Evolutionary conservation across 768 basidiomycete species (phyloP).

Genomic region (Lentinula sp.): DNA sequence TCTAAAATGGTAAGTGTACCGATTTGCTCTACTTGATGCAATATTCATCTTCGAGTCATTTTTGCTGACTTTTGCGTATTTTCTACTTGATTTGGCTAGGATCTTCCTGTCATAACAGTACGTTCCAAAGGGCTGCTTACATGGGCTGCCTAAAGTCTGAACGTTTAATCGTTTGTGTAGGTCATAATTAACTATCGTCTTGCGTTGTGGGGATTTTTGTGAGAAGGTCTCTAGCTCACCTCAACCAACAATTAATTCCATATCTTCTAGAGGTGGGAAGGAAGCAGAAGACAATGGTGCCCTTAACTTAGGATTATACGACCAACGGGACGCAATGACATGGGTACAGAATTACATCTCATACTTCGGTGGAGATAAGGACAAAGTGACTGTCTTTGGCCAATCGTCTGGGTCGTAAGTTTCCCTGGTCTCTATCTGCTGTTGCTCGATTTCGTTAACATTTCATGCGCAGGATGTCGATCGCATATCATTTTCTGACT

Average conservation of each 20-base stretch:
- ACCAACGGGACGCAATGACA: slow-evolving; percentile 16
- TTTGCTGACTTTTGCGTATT: not conserved
- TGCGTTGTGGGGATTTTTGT: slow-evolving; percentile 29
- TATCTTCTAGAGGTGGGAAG: not conserved
- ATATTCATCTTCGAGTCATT: not conserved
- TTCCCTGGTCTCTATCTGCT: not conserved
- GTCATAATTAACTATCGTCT: slow-evolving; percentile 35
- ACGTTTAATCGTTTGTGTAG: slow-evolving; percentile 17
- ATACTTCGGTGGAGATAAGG: slow-evolving; percentile 35
- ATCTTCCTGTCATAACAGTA: not conserved
- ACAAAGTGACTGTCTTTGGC: slow-evolving; percentile 13
- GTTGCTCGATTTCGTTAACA: not conserved
- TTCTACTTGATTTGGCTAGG: not conserved
- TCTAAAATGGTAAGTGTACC: not conserved
- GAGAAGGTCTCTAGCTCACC: slow-evolving; percentile 7
- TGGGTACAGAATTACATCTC: slow-evolving; percentile 39
- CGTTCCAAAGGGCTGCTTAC: not conserved
- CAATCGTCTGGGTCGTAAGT: not conserved
- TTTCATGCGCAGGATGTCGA: not conserved
- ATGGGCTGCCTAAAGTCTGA: not conserved
- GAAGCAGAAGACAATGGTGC: slow-evolving; percentile 17
- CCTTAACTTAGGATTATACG: slow-evolving; percentile 19
- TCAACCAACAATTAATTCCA: not conserved
- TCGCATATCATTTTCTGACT: not conserved
- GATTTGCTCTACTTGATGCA: not conserved